Evolutionary conservation across 1,284 basidiomycete genomes (phyloP), one percentile per base, ranked within the genome.

Genomic region (Xanthoconium separans): DNA sequence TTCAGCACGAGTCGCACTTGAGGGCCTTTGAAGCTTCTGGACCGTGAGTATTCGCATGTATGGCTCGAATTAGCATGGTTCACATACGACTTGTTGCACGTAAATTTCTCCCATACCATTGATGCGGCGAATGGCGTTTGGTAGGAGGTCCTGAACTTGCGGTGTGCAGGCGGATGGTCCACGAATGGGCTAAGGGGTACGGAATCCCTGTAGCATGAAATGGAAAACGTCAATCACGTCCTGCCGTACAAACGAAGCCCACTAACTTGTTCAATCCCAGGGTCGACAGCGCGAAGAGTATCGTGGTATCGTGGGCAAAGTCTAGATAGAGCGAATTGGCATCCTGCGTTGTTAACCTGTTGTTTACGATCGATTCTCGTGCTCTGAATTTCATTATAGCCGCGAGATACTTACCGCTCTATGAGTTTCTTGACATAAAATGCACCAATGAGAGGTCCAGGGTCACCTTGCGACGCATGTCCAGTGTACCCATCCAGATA

Each of bases 41-140:
- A n/a, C 22, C 15, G 30, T 61, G 31, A 59, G 56, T 12, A 5
- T 1, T 10, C 22, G 27, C 9, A 12, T 22, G 9, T 0, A 18
- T 15, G n/a, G 1, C 16, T 29, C 9, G 2, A 31, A 10, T n/a
- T 2, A 30, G 3, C 18, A 5, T 16, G 11, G 6, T 42, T 20
- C 6, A 61, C 70, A 18, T 50, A 75, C 64, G 71, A 73, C n/a
- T 59, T 60, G 22, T 61, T 34, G 65, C 77, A 81, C 5, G 64
- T 65, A 58, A 78, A 75, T 58, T 68, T 74, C 62, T 79, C 76
- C 75, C 75, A 80, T 48, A 75, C 59, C 76, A 78, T 78, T 51
- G 70, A 70, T 27, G 76, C 75, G 7, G 61, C 75, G 51, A 79
- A 78, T 13, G 76, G 77, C 15, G 76, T 69, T 58, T 79, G 76